Evolutionary conservation across 768 basidiomycete genomes (phyloP).

Genomic region (Thelephora aurantiotincta): DNA sequence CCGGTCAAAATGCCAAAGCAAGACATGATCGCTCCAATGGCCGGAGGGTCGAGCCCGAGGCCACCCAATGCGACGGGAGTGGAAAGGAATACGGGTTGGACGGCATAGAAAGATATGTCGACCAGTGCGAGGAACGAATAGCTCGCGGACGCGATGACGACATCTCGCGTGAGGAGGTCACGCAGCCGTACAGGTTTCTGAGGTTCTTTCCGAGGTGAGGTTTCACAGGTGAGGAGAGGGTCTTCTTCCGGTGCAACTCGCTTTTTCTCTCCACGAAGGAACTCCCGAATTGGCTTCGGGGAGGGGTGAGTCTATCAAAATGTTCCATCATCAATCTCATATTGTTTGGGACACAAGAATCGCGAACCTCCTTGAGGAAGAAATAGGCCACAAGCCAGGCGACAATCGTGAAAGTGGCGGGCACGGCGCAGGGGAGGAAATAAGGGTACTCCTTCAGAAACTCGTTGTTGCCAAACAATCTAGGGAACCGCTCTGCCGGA

Average conservation of each 20-base stretch:
- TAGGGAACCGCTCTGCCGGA: conserved; percentile 55
- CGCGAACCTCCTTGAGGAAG: conserved; percentile 42
- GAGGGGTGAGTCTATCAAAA: conserved; percentile 19
- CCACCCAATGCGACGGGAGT: conserved; percentile 59
- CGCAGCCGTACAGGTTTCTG: conserved; percentile 33
- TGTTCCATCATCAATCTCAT: conserved; percentile 9
- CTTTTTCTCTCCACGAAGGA: conserved; percentile 10
- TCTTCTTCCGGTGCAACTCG: conserved; percentile 6
- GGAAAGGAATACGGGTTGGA: conserved; percentile 62
- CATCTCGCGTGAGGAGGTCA: conserved; percentile 34
- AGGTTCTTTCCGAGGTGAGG: conserved; percentile 7
- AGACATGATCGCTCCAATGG: conserved; percentile 41
- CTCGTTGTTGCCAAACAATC: conserved; percentile 35
- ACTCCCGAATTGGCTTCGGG: conserved; percentile 15
- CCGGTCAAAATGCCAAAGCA: conserved; percentile 49
- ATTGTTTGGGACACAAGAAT: not conserved
- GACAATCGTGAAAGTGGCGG: conserved; percentile 42
- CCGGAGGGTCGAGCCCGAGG: conserved; percentile 49
- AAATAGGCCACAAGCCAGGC: conserved; percentile 38
- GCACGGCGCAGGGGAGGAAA: conserved; percentile 56
- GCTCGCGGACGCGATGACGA: conserved; percentile 48
- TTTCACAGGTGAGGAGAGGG: conserved; percentile 8
- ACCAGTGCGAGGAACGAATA: conserved; percentile 51
- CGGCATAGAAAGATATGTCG: conserved; percentile 50
- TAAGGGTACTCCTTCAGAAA: conserved; percentile 64